Evolutionary conservation across 495 filamentous ascomycete species (phyloP), one percentile per base, ranked within the genome.

Genomic region (Aspergillus sclerotiicarbonarius): DNA sequence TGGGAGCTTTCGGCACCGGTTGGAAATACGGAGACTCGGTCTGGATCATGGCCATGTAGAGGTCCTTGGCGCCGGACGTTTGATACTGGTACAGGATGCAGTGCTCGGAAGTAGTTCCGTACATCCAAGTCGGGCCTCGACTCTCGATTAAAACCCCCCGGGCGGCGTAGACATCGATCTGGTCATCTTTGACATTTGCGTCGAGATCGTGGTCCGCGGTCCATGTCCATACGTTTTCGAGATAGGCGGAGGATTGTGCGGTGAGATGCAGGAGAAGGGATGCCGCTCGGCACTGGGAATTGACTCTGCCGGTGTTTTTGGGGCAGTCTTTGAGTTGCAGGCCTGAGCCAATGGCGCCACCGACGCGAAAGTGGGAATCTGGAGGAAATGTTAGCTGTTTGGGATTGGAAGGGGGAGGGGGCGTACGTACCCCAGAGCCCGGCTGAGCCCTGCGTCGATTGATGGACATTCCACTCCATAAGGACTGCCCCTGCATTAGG

Each of bases 391-490:
- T 29, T 12, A 29, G 21, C n/a, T 10, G 10, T 33, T 5, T 10
- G 31, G 31, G 5, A 33, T 6, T 10, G 10, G 31, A 33, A 33
- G n/a, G n/a, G n/a, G n/a, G n/a, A n/a, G n/a, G n/a, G n/a, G n/a
- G n/a, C 8, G 25, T n/a, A 18, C 53, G 18, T 33, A 55, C 43
- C 91, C 90, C 90, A 96, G 68, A 95, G 79, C 9, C 81, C 91
- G 15, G 81, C 79, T 0, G 85, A 82, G 43, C 89, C 90, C 51
- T 87, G 83, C 4, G 69, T 65, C 0, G 75, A 70, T 20, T 82
- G 76, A 10, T 77, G 82, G 4, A 95, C 66, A 69, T 96, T 96
- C 90, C 90, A 96, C 67, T 96, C 80, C 64, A 95, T 78, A 31
- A 96, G 71, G 58, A 94, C 84, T 20, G 90, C 90, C 43, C 92